phyloP scores from a whole-genome alignment of 2,329 filamentous ascomycete species.

The Diaporthe eres region DNA sequence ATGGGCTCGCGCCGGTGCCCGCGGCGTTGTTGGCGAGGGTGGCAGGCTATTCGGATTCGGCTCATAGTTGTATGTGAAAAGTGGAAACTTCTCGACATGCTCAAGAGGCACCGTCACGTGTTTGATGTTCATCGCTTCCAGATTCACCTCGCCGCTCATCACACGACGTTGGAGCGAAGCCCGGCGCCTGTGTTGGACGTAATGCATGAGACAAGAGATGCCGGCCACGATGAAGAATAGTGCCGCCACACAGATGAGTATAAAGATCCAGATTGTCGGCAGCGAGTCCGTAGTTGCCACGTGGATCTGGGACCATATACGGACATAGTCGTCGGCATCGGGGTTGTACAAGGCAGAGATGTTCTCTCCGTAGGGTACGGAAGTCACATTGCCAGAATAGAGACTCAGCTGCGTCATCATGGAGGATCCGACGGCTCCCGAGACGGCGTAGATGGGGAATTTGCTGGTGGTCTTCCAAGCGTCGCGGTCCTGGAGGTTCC shows the following conservation, averaged over 20 bases:
- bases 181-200: slow-evolving; percentile 80
- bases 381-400: slow-evolving; percentile 83
- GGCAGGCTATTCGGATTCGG: slow-evolving; percentile 56
- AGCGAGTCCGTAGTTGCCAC: slow-evolving; percentile 65
- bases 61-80: slow-evolving; percentile 81
- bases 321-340: slow-evolving; percentile 70
- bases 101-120: slow-evolving; percentile 81
- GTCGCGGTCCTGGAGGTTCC: slow-evolving; percentile 78
- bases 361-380: slow-evolving; percentile 70
- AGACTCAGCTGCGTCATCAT: slow-evolving; percentile 80
- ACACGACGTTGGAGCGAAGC: slow-evolving; percentile 78
- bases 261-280: slow-evolving; percentile 86
- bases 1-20: slow-evolving; percentile 40
- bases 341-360: slow-evolving; percentile 69
- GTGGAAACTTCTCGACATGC: slow-evolving; percentile 80
- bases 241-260: slow-evolving; percentile 78
- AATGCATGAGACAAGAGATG: slow-evolving; percentile 82
- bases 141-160: slow-evolving; percentile 82
- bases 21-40: slow-evolving; percentile 54
- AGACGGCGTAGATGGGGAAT: slow-evolving; percentile 88
- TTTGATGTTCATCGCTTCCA: slow-evolving; percentile 89
- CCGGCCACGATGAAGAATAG: slow-evolving; percentile 76
- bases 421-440: slow-evolving; percentile 73
- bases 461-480: slow-evolving; percentile 80
- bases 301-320: slow-evolving; percentile 70